Percentiles rank a stretch among this genome's conserved stretches.
Evolutionary conservation across 2,329 filamentous ascomycete species (phyloP).

Genomic region (Sporothrix inflata): DNA sequence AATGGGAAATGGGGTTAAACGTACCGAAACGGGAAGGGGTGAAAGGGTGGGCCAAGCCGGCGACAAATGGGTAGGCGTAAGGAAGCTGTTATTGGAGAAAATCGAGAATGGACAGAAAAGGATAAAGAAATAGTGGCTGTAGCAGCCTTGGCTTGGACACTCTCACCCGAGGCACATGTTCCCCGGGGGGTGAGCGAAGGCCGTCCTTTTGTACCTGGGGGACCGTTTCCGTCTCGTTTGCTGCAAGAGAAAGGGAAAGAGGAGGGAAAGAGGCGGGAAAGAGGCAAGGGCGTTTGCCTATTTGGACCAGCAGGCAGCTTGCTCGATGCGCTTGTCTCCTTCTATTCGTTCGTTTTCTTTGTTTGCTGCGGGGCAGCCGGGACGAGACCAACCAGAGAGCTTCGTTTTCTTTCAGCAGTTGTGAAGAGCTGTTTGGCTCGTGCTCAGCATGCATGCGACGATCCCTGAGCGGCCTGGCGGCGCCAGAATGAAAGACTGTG

Average conservation of each 20-base stretch:
- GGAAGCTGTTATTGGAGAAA: background rate
- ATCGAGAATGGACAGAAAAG: no score
- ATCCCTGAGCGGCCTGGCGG: background rate
- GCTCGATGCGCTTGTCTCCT: no score
- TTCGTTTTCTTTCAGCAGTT: background rate
- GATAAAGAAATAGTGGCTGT: no score
- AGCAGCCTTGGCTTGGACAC: background rate
- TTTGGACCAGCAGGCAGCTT: background rate
- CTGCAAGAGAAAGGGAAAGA: background rate
- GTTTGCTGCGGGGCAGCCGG: conserved; percentile 7
- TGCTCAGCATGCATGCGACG: background rate
- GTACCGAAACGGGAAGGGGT: conserved; percentile 6
- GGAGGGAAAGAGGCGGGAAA: background rate
- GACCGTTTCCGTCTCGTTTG: conserved; percentile 6
- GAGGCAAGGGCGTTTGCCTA: background rate
- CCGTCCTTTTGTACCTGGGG: background rate
- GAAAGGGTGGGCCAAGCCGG: background rate
- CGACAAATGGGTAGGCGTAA: background rate
- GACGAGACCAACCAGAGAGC: background rate
- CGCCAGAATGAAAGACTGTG: no score
- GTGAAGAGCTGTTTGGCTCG: background rate
- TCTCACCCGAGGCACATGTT: background rate
- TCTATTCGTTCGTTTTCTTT: background rate
- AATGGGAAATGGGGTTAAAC: background rate
- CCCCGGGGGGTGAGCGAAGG: background rate